These are phyloP conservation scores for Haberlea rhodopensis DNA, from an alignment of 257 asterid species.

Conservation along the genomic window DNA sequence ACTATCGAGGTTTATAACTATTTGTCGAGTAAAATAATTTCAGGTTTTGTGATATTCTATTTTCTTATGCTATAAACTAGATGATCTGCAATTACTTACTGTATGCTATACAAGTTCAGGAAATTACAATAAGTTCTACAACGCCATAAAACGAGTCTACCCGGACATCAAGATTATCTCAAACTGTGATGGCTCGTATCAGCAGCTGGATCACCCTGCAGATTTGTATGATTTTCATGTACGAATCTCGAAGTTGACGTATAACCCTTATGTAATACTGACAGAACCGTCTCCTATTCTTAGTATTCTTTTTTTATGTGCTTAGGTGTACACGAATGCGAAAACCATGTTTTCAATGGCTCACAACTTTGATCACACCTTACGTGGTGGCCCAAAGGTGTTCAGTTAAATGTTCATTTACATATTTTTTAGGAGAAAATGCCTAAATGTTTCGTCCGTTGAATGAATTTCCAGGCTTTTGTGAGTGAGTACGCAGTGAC, in stretches of 20 bases:
- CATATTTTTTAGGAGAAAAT: constrained; percentile 8
- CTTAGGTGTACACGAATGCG: constrained; percentile 66
- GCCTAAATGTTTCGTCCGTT: constrained; percentile 13
- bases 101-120: constrained; percentile 37
- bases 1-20: constrained; percentile 62
- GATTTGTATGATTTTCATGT: constrained; percentile 89
- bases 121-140: constrained; percentile 77
- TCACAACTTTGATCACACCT: constrained; percentile 58
- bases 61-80: too few relatives aligned
- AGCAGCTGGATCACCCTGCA: constrained; percentile 76
- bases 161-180: constrained; percentile 76
- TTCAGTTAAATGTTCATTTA: constrained; percentile 4
- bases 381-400: constrained; percentile 84
- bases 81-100: neutral
- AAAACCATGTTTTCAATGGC: constrained; percentile 56
- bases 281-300: neutral
- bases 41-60: neutral
- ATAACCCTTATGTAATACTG: neutral
- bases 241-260: constrained; percentile 25
- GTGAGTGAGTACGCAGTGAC: constrained; percentile 92
- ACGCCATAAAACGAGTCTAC: constrained; percentile 59
- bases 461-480: constrained; percentile 56
- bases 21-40: neutral
- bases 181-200: constrained; percentile 75
- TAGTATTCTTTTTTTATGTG: constrained; percentile 11